Conservation (phyloP, 129 eudicot species). For the Flaveria ramosissima region DNA sequence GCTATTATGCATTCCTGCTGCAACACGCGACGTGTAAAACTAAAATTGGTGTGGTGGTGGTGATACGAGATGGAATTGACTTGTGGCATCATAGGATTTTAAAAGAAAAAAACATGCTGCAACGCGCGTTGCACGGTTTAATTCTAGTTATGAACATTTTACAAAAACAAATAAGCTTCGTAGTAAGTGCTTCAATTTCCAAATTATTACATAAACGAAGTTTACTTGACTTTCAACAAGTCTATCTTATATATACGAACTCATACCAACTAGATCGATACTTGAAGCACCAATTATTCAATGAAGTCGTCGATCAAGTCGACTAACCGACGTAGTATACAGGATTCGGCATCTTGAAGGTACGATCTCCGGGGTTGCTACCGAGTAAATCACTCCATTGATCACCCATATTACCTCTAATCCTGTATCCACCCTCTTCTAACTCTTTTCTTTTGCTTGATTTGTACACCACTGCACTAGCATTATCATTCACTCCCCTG, state of each 20-base stretch:
- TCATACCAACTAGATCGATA: neutral
- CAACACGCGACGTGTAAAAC: too few species aligned
- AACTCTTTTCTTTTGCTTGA: constrained; percentile 40
- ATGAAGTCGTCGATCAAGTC: neutral
- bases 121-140: too few species aligned
- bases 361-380: constrained; percentile 29
- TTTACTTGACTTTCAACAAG: neutral
- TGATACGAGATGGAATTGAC: too few species aligned
- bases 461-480: constrained; percentile 38
- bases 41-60: too few species aligned
- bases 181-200: neutral
- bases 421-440: constrained; percentile 46
- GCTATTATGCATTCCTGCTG: too few species aligned
- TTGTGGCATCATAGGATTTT: too few species aligned
- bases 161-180: too few species aligned
- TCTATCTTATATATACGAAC: neutral
- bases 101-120: too few species aligned
- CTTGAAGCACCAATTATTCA: neutral
- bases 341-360: constrained; percentile 52
- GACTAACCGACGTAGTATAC: constrained; percentile 38
- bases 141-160: too few species aligned
- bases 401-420: constrained; percentile 56
- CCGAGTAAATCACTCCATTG: constrained; percentile 65
- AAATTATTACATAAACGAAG: neutral
- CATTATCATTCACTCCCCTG: neutral